Evolutionary conservation across 805 yeast genomes (phyloP).

Genomic region (Myxozyma sirexii): DNA sequence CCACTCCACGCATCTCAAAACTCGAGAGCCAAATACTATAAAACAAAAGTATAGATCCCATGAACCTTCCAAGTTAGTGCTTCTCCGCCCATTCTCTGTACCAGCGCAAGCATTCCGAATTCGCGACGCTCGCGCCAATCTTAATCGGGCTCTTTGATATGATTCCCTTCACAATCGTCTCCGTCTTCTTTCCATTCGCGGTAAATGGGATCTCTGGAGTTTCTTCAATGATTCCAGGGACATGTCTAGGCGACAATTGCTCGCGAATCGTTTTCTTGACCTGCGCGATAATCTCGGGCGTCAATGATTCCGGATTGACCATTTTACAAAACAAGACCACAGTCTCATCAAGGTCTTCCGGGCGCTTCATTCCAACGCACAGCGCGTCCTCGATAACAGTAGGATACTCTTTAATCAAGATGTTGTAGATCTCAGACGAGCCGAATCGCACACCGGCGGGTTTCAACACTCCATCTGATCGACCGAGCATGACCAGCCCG

Average conservation of each 20-base stretch:
- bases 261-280: slow-evolving; percentile 26
- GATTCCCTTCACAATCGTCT: slow-evolving; percentile 34
- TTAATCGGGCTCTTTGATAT: slow-evolving; percentile 27
- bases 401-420: slow-evolving; percentile 29
- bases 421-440: slow-evolving; percentile 36
- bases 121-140: slow-evolving; percentile 37
- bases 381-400: slow-evolving; percentile 31
- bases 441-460: slow-evolving; percentile 37
- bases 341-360: slow-evolving; percentile 32
- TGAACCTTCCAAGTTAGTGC: slow-evolving; percentile 11
- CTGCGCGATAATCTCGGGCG: slow-evolving; percentile 13
- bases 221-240: slow-evolving; percentile 33
- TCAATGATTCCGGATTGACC: slow-evolving; percentile 10
- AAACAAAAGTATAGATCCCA: no score
- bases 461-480: slow-evolving; percentile 37
- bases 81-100: slow-evolving; percentile 32
- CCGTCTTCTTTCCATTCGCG: slow-evolving; percentile 37
- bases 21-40: no score
- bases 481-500: slow-evolving; percentile 35
- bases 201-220: slow-evolving; percentile 36
- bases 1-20: no score
- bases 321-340: slow-evolving; percentile 34
- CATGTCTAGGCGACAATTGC: slow-evolving; percentile 35
- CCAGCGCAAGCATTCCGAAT: slow-evolving; percentile 34
- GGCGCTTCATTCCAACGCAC: slow-evolving; percentile 35